phyloP scores from a whole-genome alignment of 805 yeast genomes.

The Kodamaea kakaduensis region DNA sequence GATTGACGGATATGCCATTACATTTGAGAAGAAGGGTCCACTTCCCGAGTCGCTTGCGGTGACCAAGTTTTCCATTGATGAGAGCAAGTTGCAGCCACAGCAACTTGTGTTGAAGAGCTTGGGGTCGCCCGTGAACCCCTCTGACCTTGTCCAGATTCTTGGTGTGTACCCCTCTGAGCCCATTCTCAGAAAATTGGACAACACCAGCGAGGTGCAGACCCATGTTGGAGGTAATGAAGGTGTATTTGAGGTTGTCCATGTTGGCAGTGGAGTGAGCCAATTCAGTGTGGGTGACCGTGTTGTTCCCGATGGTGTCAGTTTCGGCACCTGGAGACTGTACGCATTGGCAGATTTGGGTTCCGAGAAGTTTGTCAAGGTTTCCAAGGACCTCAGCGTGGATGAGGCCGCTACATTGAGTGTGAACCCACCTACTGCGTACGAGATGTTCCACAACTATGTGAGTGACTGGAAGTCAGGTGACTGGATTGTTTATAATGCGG shows the following conservation, averaged over 20 bases:
- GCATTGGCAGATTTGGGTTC: constrained; percentile 12
- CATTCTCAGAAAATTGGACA: background rate
- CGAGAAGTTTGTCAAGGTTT: constrained; percentile 2
- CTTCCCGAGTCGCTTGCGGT: constrained; percentile 11
- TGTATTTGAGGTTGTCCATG: constrained; percentile 15
- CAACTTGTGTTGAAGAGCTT: constrained; percentile 62
- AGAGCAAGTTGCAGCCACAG: constrained; percentile 15
- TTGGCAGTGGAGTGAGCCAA: constrained; percentile 14
- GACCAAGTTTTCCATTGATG: constrained; percentile 22
- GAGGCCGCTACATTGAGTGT: constrained; percentile 20
- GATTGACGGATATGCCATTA: constrained; percentile 6
- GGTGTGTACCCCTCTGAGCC: constrained; percentile 86
- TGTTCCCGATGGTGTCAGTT: constrained; percentile 16
- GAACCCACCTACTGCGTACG: constrained; percentile 22
- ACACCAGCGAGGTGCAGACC: constrained; percentile 1
- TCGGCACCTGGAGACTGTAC: constrained; percentile 25
- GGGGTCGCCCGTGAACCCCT: constrained; percentile 87
- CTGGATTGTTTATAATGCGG: constrained; percentile 34
- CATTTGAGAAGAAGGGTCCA: constrained; percentile 5
- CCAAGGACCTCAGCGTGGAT: constrained; percentile 9
- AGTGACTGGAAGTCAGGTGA: constrained; percentile 22
- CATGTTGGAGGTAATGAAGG: constrained; percentile 21
- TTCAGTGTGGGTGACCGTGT: constrained; percentile 19
- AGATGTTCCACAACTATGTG: constrained; percentile 18
- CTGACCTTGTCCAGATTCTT: constrained; percentile 80